Evolutionary conservation across 306 rosid genomes (phyloP).

Genomic region (Rosa chinensis): DNA sequence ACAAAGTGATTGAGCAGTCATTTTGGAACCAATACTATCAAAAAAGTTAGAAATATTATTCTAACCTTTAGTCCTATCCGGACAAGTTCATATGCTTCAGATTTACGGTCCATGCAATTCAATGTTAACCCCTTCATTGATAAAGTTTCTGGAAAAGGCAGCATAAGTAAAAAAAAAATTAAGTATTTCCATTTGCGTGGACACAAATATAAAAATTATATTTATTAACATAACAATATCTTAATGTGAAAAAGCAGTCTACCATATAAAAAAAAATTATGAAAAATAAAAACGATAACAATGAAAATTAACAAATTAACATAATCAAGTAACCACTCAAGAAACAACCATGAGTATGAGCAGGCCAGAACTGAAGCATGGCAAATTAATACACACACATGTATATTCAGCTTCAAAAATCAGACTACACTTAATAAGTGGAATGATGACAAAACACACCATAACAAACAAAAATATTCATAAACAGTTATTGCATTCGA

Average conservation of each 20-base stretch:
- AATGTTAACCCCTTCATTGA: conserved; percentile 97
- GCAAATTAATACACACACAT: not conserved
- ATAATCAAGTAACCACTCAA: not conserved
- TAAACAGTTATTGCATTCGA: not conserved
- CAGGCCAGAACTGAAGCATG: not conserved
- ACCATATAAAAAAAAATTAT: not conserved
- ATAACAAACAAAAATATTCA: not conserved
- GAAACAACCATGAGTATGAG: not conserved
- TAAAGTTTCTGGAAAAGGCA: conserved; percentile 70
- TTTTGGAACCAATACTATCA: conserved; percentile 16
- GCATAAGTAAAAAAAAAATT: conserved; percentile 5
- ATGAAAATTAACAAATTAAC: not conserved
- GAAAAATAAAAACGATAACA: not conserved
- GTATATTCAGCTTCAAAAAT: not conserved
- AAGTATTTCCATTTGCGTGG: not conserved
- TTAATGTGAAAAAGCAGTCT: not conserved
- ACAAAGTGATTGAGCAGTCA: conserved; percentile 10
- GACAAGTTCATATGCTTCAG: conserved; percentile 97
- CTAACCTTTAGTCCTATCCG: conserved; percentile 91
- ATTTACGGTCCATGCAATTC: conserved; percentile 98
- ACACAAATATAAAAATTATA: not conserved
- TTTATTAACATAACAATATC: not conserved
- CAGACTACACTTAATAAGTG: not conserved
- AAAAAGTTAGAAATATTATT: conserved; percentile 14
- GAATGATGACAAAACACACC: not conserved